Conservation (phyloP, 192 early-diverging fungal species). For the Backusella westeae region DNA sequence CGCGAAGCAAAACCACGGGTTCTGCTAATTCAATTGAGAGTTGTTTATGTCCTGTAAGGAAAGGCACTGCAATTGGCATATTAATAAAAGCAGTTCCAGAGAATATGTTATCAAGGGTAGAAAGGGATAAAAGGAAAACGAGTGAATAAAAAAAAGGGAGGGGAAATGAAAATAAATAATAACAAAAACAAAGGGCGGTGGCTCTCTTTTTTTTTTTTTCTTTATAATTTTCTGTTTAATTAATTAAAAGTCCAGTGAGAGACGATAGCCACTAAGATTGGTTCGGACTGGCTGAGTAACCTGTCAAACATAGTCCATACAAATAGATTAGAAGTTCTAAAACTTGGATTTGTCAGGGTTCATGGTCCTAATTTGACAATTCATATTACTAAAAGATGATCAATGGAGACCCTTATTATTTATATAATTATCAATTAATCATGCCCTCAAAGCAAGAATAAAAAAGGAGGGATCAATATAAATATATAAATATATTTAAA, state of each 20-base stretch:
- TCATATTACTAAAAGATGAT: neutral
- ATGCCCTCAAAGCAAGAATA: neutral
- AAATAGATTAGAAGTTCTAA: neutral
- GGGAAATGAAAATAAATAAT: neutral
- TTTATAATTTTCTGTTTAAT: neutral
- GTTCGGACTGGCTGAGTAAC: neutral
- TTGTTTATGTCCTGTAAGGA: conserved; percentile 17
- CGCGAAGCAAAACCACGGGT: conserved; percentile 23
- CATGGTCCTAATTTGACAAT: neutral
- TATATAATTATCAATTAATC: neutral
- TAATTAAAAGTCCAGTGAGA: neutral
- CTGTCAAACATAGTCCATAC: neutral
- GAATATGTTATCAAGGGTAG: neutral
- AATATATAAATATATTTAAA: neutral
- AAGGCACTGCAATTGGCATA: conserved; percentile 23
- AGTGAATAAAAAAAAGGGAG: neutral
- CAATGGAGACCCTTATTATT: neutral
- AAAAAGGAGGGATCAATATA: neutral
- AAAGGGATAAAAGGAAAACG: neutral
- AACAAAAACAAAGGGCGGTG: too few relatives aligned
- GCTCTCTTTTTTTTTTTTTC: neutral
- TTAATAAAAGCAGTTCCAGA: neutral
- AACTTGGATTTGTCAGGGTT: neutral
- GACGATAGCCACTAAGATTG: neutral
- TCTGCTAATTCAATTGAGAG: conserved; percentile 36